Percentiles rank a stretch among this genome's conserved stretches.
These are phyloP conservation scores for Bipolaris gigantea DNA, from an alignment of 2,329 filamentous ascomycete genomes.

Conservation along the genomic window DNA sequence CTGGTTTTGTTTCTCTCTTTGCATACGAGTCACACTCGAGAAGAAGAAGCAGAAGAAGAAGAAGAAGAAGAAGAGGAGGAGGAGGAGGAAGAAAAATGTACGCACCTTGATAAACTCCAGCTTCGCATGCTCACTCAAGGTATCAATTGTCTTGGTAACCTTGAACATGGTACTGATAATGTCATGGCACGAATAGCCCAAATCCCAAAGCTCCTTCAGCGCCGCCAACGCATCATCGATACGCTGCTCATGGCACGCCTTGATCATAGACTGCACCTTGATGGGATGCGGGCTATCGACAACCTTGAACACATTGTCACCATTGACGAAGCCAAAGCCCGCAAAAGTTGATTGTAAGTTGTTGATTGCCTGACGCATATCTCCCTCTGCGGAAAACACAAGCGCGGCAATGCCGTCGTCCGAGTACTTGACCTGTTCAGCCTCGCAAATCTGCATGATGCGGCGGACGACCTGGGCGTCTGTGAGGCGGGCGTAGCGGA, in stretches of 20 bases:
- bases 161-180: conserved; percentile 99
- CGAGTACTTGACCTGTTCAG: conserved; percentile 85
- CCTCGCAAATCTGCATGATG: conserved; percentile 87
- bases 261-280: conserved; percentile 98
- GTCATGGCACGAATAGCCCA: conserved; percentile 98
- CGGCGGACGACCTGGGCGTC: conserved; percentile 91
- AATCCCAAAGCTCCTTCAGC: conserved; percentile 86
- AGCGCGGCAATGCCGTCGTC: conserved; percentile 95
- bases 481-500: conserved; percentile 89
- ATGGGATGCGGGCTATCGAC: conserved; percentile 97
- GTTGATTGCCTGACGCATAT: conserved; percentile 99
- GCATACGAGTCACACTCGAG: not conserved
- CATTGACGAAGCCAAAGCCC: conserved; percentile 95
- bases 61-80: too few relatives aligned
- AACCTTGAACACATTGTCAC: conserved; percentile 96
- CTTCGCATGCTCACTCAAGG: conserved; percentile 90
- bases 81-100: too few relatives aligned
- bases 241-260: conserved; percentile 90
- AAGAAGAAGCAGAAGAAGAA: too few relatives aligned
- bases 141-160: conserved; percentile 93
- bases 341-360: conserved; percentile 92
- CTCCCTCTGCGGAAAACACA: conserved; percentile 94
- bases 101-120: conserved; percentile 83
- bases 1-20: too few relatives aligned
- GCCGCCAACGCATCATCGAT: conserved; percentile 84